Conservation (phyloP, 257 asterid species). For the Solanum chiquidenum region DNA sequence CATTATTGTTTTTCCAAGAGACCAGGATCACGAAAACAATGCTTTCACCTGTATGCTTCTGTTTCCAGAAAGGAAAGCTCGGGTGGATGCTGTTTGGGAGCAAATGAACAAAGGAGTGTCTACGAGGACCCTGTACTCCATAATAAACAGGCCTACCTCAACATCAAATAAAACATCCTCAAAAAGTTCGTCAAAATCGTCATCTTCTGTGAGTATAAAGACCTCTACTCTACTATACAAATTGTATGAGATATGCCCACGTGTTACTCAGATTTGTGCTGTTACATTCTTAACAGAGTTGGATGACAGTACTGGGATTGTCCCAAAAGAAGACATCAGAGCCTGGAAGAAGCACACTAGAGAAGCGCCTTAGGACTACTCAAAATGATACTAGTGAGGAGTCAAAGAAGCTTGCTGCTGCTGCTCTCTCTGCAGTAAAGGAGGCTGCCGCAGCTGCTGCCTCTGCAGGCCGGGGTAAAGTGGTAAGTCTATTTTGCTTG, state of each 20-base stretch:
- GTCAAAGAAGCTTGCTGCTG: slow-evolving; percentile 74
- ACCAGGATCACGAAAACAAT: background rate
- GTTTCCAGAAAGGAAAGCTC: slow-evolving; percentile 65
- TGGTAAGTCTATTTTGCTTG: background rate
- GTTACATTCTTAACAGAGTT: slow-evolving; percentile 29
- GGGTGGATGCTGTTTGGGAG: slow-evolving; percentile 83
- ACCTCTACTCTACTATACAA: background rate
- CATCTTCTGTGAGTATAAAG: slow-evolving; percentile 31
- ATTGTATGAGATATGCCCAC: background rate
- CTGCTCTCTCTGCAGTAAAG: slow-evolving; percentile 87
- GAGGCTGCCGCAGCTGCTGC: slow-evolving; percentile 48
- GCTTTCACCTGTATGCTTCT: background rate
- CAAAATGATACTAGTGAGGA: slow-evolving; percentile 42
- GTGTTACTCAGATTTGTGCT: background rate
- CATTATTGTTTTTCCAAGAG: background rate
- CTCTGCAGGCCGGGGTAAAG: slow-evolving; percentile 54
- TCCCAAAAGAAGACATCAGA: slow-evolving; percentile 49
- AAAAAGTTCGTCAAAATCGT: slow-evolving; percentile 26
- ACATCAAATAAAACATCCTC: slow-evolving; percentile 21
- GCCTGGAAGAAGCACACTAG: slow-evolving; percentile 22
- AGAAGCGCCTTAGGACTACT: slow-evolving; percentile 11
- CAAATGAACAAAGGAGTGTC: slow-evolving; percentile 90
- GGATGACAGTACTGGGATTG: slow-evolving; percentile 71
- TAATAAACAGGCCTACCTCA: slow-evolving; percentile 28
- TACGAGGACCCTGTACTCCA: slow-evolving; percentile 44